These are phyloP conservation scores for Pseudogymnoascus sp. DNA, from an alignment of 2,329 filamentous ascomycete genomes.

Conservation along the genomic window DNA sequence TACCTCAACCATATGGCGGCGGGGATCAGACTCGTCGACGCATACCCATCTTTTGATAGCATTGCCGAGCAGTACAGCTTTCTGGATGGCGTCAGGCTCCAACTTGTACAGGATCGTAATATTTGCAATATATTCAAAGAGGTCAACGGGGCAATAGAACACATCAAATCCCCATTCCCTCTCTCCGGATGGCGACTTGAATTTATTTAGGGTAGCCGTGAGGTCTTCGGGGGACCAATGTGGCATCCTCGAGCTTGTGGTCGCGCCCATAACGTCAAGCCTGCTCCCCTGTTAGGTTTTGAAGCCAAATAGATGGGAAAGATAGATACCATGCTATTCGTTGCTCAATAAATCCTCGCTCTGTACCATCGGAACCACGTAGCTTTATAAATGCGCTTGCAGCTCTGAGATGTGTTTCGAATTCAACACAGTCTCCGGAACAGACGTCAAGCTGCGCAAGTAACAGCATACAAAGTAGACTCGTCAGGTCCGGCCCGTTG, in stretches of 20 bases:
- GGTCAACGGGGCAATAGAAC: neutral
- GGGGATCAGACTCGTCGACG: neutral
- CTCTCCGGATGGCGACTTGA: neutral
- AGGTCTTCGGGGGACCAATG: neutral
- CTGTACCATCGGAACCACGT: neutral
- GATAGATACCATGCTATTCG: neutral
- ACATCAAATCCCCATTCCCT: neutral
- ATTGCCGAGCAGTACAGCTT: neutral
- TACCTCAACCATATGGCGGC: neutral
- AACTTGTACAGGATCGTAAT: neutral
- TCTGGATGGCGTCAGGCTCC: neutral
- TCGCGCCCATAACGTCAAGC: neutral
- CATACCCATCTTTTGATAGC: neutral
- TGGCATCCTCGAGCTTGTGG: neutral
- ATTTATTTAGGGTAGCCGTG: neutral
- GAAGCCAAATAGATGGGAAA: neutral
- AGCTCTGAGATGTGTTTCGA: neutral
- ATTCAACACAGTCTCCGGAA: neutral
- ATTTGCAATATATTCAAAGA: neutral
- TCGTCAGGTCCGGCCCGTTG: neutral
- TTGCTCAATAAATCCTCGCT: neutral
- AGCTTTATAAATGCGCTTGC: neutral
- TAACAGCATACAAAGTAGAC: neutral
- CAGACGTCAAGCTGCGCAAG: neutral
- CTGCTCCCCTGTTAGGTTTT: neutral